Evolutionary conservation across 306 rosid species (phyloP), one percentile per base, ranked within the genome.

Genomic region (Vigna hirtella): DNA sequence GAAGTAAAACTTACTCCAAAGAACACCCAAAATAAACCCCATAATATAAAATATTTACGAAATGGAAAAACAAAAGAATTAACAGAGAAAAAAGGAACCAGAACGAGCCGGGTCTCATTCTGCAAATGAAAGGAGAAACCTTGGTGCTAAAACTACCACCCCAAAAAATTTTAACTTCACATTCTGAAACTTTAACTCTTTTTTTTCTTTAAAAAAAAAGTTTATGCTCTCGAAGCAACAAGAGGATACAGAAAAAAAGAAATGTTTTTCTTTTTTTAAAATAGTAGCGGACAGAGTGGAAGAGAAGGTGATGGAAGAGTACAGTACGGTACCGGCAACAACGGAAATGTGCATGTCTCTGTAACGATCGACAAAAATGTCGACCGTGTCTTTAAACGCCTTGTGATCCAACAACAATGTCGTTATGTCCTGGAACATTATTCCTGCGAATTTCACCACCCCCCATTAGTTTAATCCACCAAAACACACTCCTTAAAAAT

Each of bases 331-430:
- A 95, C 99, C 99, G 38, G 99, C 97, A 79, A 95, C 99, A 82
- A 93, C 94, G 72, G 98, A 91, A 84, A 95, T 95, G 83, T 82
- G 91, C 99, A 88, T 93, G 90, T 88, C 85, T 86, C 98, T 89
- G 93, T 95, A 95, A 86, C 99, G 99, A 88, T 95, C 98, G 85
- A 95, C 98, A 85, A 95, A 95, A 82, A 95, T 95, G 86, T 95
- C 99, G 76, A 95, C 89, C 8, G 98, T 87, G 73, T 95, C 86
- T 81, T 95, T 95, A 79, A 95, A 95, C 64, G 93, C 91, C 89
- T 93, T 95, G 82, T 88, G 99, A 93, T 95, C 97, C 77, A 93
- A 84, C 94, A 95, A 77, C 96, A 95, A 91, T 85, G 99, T 95
- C 80, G 99, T 95, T 72, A 95, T 95, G 78, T 95, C 99, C 66